A percentile compares a stretch with the other conserved stretches of the same genome.
Evolutionary conservation across 352 stramenopile species (phyloP).

Genomic region (Phytophthora sp.): DNA sequence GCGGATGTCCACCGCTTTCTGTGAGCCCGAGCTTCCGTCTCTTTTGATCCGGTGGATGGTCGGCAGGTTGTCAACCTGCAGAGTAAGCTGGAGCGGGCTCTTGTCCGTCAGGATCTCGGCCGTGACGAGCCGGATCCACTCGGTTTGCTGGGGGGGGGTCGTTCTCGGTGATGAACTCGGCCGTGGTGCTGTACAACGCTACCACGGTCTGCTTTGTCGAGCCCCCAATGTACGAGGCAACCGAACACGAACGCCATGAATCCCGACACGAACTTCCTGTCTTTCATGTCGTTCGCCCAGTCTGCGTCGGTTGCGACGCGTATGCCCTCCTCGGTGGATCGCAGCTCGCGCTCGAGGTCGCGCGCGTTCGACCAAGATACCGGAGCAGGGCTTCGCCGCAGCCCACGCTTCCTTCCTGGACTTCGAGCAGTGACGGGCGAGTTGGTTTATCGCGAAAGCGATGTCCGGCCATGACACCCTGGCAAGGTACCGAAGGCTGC

Average conservation of each 20-base stretch:
- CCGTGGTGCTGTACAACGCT: no score
- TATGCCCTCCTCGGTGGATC: background rate
- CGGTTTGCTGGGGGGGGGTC: no score
- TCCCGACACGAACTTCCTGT: background rate
- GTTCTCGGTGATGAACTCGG: no score
- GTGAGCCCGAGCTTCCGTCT: no score
- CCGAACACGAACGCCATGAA: slow-evolving; percentile 1
- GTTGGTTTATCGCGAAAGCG: background rate
- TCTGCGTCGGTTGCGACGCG: background rate
- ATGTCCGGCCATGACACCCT: background rate
- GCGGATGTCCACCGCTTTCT: no score
- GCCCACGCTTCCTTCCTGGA: background rate
- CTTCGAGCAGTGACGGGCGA: background rate
- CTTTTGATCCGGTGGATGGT: no score
- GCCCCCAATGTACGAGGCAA: no score
- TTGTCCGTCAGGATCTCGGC: no score
- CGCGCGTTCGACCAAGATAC: background rate
- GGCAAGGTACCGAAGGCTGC: background rate
- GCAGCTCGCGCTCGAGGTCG: background rate
- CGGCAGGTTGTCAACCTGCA: no score
- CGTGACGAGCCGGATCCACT: no score
- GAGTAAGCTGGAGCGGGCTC: no score
- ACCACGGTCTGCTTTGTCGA: no score
- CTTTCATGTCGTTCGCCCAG: background rate
- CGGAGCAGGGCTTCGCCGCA: background rate